Conservation (phyloP, 306 rosid species). For the Casuarina equisetifolia region DNA sequence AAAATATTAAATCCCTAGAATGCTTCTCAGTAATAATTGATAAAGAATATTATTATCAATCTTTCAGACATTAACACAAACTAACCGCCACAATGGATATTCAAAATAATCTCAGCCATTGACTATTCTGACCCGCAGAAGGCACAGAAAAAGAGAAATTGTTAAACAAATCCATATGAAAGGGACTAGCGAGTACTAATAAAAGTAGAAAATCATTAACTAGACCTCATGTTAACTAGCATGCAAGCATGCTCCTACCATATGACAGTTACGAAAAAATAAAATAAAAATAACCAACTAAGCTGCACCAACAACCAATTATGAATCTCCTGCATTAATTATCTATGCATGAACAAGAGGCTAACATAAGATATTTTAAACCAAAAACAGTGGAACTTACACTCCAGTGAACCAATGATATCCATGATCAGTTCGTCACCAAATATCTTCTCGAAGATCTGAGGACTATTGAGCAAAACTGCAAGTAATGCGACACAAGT, state of each 20-base stretch:
- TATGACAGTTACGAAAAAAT: background rate
- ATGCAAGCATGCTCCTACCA: background rate
- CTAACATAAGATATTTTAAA: constrained; percentile 14
- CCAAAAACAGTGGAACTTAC: constrained; percentile 52
- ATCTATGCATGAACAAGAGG: background rate
- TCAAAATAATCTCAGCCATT: background rate
- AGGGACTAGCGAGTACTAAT: background rate
- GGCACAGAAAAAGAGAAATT: background rate
- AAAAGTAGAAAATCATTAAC: background rate
- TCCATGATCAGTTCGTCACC: constrained; percentile 85
- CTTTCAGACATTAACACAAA: background rate
- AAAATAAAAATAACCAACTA: background rate
- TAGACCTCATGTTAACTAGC: background rate
- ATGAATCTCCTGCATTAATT: constrained; percentile 9
- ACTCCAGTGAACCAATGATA: constrained; percentile 84
- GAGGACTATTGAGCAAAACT: constrained; percentile 85
- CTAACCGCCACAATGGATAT: background rate
- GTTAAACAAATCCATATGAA: background rate
- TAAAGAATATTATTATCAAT: background rate
- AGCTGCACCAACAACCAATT: background rate
- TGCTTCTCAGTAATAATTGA: background rate
- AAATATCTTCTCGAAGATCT: constrained; percentile 80
- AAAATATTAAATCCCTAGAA: background rate
- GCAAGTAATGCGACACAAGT: constrained; percentile 33
- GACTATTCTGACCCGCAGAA: background rate